These are phyloP conservation scores for Gynochthodes officinalis DNA, from an alignment of 257 asterid genomes.

Conservation along the genomic window DNA sequence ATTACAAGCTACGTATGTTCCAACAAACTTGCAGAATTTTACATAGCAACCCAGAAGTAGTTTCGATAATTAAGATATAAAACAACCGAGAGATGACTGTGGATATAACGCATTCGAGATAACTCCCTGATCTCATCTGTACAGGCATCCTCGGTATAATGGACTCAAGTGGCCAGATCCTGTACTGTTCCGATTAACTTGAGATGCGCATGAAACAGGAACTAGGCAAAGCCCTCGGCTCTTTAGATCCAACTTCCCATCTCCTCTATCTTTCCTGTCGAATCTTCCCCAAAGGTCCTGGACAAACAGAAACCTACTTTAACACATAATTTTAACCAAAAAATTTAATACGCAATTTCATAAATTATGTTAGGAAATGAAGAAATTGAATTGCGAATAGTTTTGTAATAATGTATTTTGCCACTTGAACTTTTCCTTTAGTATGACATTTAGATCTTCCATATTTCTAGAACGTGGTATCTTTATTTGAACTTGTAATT, in stretches of 20 bases:
- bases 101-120: too few species aligned
- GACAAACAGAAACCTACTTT: not conserved
- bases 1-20: too few species aligned
- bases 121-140: constrained; percentile 26
- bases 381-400: too few species aligned
- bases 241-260: constrained; percentile 17
- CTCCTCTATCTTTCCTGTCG: constrained; percentile 10
- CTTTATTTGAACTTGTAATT: too few species aligned
- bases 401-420: too few species aligned
- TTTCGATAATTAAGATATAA: too few species aligned
- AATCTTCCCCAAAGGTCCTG: constrained; percentile 20
- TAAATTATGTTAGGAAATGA: too few species aligned
- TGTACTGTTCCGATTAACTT: constrained; percentile 16
- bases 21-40: too few species aligned
- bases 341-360: too few species aligned
- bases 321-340: too few species aligned
- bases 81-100: too few species aligned
- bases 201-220: constrained; percentile 30
- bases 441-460: not conserved
- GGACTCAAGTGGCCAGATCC: constrained; percentile 31
- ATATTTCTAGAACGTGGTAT: not conserved
- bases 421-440: not conserved
- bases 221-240: constrained; percentile 35
- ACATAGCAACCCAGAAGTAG: too few species aligned
- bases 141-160: constrained; percentile 23